A percentile compares a stretch with the other conserved stretches of the same genome.
Evolutionary conservation across 2,329 filamentous ascomycete species (phyloP).

Genomic region (Zalaria sp.): DNA sequence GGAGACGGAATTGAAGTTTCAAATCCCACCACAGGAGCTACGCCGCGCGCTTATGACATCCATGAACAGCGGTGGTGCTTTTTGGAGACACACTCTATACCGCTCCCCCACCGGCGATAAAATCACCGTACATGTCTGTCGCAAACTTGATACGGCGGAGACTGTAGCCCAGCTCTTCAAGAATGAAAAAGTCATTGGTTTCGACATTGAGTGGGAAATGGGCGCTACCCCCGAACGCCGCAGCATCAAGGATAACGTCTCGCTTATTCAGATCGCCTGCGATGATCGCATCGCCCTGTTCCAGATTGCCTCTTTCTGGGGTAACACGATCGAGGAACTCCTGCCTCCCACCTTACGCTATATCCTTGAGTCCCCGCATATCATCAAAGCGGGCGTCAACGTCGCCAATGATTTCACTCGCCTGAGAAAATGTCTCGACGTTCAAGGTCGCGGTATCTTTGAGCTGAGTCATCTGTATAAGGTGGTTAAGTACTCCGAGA

Average conservation of each 20-base stretch:
- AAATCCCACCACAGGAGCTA: constrained; percentile 3
- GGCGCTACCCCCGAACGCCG: constrained; percentile 16
- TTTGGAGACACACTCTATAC: constrained; percentile 57
- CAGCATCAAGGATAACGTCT: constrained; percentile 54
- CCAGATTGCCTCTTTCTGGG: constrained; percentile 51
- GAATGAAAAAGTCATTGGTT: constrained; percentile 58
- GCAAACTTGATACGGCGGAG: constrained; percentile 52
- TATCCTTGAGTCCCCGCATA: constrained; percentile 55
- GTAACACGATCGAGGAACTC: constrained; percentile 35
- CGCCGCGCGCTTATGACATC: constrained; percentile 2
- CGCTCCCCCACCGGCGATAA: constrained; percentile 37
- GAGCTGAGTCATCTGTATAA: constrained; percentile 76
- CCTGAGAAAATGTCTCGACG: constrained; percentile 48
- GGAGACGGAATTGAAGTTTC: background rate
- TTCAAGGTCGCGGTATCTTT: constrained; percentile 54
- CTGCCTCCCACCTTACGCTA: constrained; percentile 56
- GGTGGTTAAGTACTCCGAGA: constrained; percentile 52
- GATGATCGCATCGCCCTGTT: constrained; percentile 66
- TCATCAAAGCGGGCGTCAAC: constrained; percentile 65
- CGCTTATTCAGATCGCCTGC: constrained; percentile 70
- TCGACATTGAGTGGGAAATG: constrained; percentile 75
- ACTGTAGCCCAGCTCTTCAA: constrained; percentile 51
- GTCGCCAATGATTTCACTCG: constrained; percentile 55
- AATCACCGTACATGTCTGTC: constrained; percentile 67
- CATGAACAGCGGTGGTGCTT: constrained; percentile 1